These are phyloP conservation scores for Mortierella hygrophila DNA, from an alignment of 192 early-diverging fungal species.

Conservation along the genomic window DNA sequence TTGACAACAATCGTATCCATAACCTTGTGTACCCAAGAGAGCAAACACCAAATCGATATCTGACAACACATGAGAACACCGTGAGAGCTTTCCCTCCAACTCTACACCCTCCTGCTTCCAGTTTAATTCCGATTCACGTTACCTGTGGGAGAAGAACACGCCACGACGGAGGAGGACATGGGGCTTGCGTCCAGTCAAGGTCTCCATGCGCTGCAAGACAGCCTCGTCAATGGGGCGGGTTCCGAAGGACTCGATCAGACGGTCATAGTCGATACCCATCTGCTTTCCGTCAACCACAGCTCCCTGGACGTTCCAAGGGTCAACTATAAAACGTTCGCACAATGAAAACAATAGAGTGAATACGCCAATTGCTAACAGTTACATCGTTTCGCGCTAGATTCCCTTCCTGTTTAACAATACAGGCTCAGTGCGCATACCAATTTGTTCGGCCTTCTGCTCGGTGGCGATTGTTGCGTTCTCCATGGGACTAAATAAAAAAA, in stretches of 20 bases:
- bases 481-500: slow-evolving; percentile 30
- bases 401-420: not conserved
- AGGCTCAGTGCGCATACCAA: slow-evolving; percentile 18
- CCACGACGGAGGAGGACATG: slow-evolving; percentile 91
- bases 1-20: not conserved
- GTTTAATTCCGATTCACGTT: not conserved
- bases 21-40: not conserved
- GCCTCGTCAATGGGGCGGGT: slow-evolving; percentile 83
- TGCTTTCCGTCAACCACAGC: slow-evolving; percentile 89
- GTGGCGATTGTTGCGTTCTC: slow-evolving; percentile 33
- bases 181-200: slow-evolving; percentile 83
- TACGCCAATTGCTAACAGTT: not conserved
- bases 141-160: slow-evolving; percentile 96
- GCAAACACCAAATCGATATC: not conserved
- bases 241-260: slow-evolving; percentile 90
- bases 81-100: not conserved
- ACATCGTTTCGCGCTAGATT: not conserved
- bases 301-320: slow-evolving; percentile 96
- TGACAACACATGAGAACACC: not conserved
- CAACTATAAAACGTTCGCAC: slow-evolving; percentile 61
- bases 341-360: not conserved
- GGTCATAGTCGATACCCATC: slow-evolving; percentile 93
- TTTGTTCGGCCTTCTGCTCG: slow-evolving; percentile 39
- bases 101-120: not conserved
- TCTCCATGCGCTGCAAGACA: slow-evolving; percentile 85